Evolutionary conservation across 805 yeast genomes (phyloP), one percentile per base, ranked within the genome.

Genomic region (Schwanniomyces occidentalis): DNA sequence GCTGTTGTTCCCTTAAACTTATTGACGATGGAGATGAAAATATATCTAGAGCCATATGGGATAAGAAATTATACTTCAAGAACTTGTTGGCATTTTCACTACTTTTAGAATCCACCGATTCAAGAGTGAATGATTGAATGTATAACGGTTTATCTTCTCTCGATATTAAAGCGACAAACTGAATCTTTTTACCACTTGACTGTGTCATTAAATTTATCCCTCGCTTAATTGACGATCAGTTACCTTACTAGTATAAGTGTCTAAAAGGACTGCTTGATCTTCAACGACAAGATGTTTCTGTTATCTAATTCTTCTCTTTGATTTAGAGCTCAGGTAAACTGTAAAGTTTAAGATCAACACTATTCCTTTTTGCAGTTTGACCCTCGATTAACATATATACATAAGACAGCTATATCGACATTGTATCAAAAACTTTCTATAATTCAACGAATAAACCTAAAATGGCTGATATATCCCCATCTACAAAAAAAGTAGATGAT

Each of bases 21-120:
- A 71, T 60, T 21, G 72, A 57, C 8, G 68, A 42, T 0, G 79
- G 77, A 19, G 84, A 75, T 21, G 79, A 68, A 49, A 83, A 80
- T 14, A 81, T 73, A 54, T 83, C 90, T 16, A 83, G 60, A 4
- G 88, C 79, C 83, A 83, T 82, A 51, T 83, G 87, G n/a, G 86
- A 75, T 19, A 83, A 62, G 46, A 82, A 82, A 49, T 83, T 80
- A 60, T 78, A 81, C 46, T 81, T 78, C 19, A 82, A 59, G 35
- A 75, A 59, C 39, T 65, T 67, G 44, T 77, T 71, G 28, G 71
- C 65, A 24, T 58, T 51, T 13, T 45, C 33, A 8, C 40, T 30
- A 16, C 40, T 40, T 17, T 30, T 36, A n/a, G 27, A 15, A 15
- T 35, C 41, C 10, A 35, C 44, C 9, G 34, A 32, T 39, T 32